A percentile compares a stretch with the other conserved stretches of the same genome.
Evolutionary conservation across 768 basidiomycete genomes (phyloP).

Genomic region (Naganishia vishniacii): DNA sequence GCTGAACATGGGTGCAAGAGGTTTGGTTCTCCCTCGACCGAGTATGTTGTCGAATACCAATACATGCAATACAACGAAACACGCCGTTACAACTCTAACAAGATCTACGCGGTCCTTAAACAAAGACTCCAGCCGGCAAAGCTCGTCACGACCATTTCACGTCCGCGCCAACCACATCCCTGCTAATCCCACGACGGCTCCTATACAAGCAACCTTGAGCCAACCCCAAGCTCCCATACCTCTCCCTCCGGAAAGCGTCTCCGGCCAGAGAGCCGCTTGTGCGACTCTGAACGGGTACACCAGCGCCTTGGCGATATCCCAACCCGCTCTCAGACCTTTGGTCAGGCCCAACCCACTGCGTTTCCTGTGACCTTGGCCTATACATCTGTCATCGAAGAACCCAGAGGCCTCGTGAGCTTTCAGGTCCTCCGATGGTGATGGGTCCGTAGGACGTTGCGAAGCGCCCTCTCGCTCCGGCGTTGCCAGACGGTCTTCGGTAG

Average conservation of each 20-base stretch:
- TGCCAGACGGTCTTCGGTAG: not conserved
- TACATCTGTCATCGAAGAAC: constrained; percentile 10
- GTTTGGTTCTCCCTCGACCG: no score
- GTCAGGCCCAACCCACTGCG: not conserved
- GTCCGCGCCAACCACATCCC: not conserved
- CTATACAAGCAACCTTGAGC: constrained; percentile 10
- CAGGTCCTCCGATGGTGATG: not conserved
- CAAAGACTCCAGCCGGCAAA: no score
- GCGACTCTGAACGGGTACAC: not conserved
- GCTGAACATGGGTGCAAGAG: no score
- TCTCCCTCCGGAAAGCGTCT: not conserved
- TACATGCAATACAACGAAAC: no score
- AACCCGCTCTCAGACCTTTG: constrained; percentile 2
- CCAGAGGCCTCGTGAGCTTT: not conserved
- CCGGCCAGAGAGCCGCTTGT: not conserved
- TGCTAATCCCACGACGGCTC: constrained; percentile 1
- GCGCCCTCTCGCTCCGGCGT: not conserved
- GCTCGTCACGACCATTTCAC: no score
- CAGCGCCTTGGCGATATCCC: constrained; percentile 4
- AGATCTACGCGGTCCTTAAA: no score
- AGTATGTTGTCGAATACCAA: no score
- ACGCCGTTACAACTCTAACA: no score
- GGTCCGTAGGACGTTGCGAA: no score
- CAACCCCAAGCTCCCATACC: not conserved
- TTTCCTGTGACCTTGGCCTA: not conserved